Evolutionary conservation across 2,329 filamentous ascomycete species (phyloP).

Genomic region (Cytospora chrysosperma): DNA sequence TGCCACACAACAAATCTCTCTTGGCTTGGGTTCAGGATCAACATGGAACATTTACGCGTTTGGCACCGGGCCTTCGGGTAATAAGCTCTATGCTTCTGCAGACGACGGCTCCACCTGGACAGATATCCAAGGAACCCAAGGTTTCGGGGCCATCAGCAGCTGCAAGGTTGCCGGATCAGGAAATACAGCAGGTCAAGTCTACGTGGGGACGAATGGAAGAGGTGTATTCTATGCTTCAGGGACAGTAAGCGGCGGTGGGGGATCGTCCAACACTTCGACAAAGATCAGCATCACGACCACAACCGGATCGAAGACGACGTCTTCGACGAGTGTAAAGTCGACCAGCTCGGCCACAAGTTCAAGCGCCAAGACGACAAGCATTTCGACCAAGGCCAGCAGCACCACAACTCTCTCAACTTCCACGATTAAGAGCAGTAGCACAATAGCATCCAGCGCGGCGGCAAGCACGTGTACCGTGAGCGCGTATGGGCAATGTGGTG

Average conservation of each 20-base stretch:
- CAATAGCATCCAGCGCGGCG: slow-evolving; percentile 22
- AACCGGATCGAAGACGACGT: slow-evolving; percentile 2
- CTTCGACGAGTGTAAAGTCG: slow-evolving; percentile 10
- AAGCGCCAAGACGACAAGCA: slow-evolving; percentile 10
- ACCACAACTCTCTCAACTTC: slow-evolving; percentile 24
- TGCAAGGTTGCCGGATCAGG: slow-evolving; percentile 44
- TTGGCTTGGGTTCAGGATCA: slow-evolving; percentile 41
- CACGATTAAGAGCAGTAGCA: slow-evolving; percentile 20
- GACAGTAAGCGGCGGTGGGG: slow-evolving; percentile 24
- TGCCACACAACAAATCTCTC: slow-evolving; percentile 42
- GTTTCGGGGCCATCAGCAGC: slow-evolving; percentile 44
- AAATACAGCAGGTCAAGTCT: slow-evolving; percentile 46
- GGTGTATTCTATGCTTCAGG: slow-evolving; percentile 42
- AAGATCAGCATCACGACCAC: slow-evolving; percentile 22
- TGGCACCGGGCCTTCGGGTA: slow-evolving; percentile 42
- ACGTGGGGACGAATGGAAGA: slow-evolving; percentile 51
- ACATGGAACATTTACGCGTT: slow-evolving; percentile 50
- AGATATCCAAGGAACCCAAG: slow-evolving; percentile 47
- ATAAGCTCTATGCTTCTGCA: slow-evolving; percentile 45
- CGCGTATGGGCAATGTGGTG: slow-evolving; percentile 40
- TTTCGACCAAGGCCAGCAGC: slow-evolving; percentile 24
- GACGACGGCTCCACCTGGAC: slow-evolving; percentile 45
- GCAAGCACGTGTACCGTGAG: slow-evolving; percentile 25
- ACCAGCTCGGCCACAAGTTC: slow-evolving; percentile 9
- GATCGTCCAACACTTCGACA: slow-evolving; percentile 12